Evolutionary conservation across 192 early-diverging fungal species (phyloP).

Genomic region (Backusella tarrabulga): DNA sequence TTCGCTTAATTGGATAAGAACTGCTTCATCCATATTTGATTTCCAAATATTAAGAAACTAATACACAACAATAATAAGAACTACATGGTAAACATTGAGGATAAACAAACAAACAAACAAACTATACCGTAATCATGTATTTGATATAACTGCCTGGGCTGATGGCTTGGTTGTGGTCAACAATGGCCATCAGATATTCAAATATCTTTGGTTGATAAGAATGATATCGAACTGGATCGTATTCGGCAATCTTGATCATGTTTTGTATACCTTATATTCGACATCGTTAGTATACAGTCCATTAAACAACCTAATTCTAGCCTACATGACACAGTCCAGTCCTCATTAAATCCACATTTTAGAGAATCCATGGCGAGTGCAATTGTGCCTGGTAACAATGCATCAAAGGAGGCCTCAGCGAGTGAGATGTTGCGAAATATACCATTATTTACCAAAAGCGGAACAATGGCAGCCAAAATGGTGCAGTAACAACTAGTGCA

Average conservation of each 20-base stretch:
- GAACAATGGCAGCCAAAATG: slow-evolving; percentile 18
- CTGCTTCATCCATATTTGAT: slow-evolving; percentile 8
- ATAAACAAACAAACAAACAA: neutral
- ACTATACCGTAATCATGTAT: slow-evolving; percentile 11
- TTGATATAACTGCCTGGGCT: neutral
- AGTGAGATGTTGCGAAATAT: neutral
- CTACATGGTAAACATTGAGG: neutral
- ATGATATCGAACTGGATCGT: neutral
- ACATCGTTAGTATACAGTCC: too few relatives aligned
- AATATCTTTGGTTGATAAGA: slow-evolving; percentile 10
- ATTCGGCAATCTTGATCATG: neutral
- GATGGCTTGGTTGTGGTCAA: neutral
- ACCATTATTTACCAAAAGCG: neutral
- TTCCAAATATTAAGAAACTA: slow-evolving; percentile 16
- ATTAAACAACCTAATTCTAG: neutral
- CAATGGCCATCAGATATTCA: neutral
- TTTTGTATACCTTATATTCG: neutral
- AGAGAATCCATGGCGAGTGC: slow-evolving; percentile 32
- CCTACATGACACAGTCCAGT: slow-evolving; percentile 46
- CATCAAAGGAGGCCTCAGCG: slow-evolving; percentile 23
- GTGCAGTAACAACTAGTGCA: slow-evolving; percentile 35
- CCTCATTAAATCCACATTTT: slow-evolving; percentile 24
- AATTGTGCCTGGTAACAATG: slow-evolving; percentile 29
- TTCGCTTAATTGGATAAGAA: slow-evolving; percentile 15
- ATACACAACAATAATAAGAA: neutral